Base-by-base conservation (phyloP, 495 filamentous ascomycete genomes). In the Daldinia bambusicola region DNA sequence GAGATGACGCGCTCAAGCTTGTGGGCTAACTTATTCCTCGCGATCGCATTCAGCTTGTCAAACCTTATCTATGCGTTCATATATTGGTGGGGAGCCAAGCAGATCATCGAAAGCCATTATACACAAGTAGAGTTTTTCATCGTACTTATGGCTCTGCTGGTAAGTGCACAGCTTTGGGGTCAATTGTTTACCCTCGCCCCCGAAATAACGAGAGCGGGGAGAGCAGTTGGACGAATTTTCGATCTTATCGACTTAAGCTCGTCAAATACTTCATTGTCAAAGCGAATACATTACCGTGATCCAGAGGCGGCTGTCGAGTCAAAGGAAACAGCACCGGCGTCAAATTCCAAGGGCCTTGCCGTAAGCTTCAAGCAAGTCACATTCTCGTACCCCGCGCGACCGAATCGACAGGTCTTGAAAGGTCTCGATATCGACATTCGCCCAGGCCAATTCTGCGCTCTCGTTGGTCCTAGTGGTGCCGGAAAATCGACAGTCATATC, bases 101-200 rank as follows among this genome's bases (percentile, higher is more conserved):
- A 87, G 63, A 84, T 91, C 20, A 79, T 84, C 14, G 75, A 80
- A 43, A 88, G 88, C 0, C 66, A 82, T 18, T 90, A 90, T 63
- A 82, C 83, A 0, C 84, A 83, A 30, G 81, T 84, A 4, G 83
- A 91, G 61, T 91, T 92, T 77, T 91, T 91, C 76, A 90, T 90
- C 63, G 87, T 91, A 2, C 76, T 90, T 12, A 82, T 87, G 0
- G 86, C 89, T 0, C 82, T 91, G 38, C 82, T 92, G 12, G 85
- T 87, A 16, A 87, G 84, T 37, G 88, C 88, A 0, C 89, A 90
- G 73, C 84, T 85, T 2, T 89, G 86, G 63, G 87, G 88, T 0
- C 89, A 91, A 71, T 86, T 91, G 80, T 91, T 91, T 69, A 84
- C 84, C 5, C 80, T 91, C 1, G 88, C 88, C 0, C 87, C 88